These are phyloP conservation scores for Tephrocybe sp. DNA, from an alignment of 768 basidiomycete species.

Conservation along the genomic window DNA sequence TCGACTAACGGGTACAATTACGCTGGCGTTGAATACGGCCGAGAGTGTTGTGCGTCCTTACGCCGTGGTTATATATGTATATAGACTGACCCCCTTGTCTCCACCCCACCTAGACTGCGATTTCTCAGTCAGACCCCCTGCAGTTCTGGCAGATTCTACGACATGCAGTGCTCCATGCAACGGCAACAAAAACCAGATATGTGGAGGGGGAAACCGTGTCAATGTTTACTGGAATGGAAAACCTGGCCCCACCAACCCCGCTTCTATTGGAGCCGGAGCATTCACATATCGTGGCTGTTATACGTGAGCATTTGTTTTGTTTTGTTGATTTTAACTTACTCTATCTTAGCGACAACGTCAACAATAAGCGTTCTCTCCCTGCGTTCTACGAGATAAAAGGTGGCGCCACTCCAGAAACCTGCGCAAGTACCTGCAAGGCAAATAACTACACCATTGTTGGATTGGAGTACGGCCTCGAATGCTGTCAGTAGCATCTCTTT, in stretches of 20 bases:
- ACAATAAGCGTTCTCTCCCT: conserved; percentile 4
- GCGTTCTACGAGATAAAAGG: conserved; percentile 3
- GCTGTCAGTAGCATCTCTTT: not conserved
- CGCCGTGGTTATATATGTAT: not conserved
- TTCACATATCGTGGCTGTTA: conserved; percentile 13
- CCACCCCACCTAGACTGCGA: conserved; percentile 3
- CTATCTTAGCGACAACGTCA: conserved; percentile 2
- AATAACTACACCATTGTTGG: conserved; percentile 10
- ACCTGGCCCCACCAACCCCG: conserved; percentile 1
- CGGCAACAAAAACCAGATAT: conserved; percentile 5
- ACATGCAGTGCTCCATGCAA: conserved; percentile 2
- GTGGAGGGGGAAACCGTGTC: conserved; percentile 6
- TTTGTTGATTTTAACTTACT: too few species aligned
- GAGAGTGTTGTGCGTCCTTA: conserved; percentile 5
- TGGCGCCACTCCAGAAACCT: conserved; percentile 9
- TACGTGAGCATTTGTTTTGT: not conserved
- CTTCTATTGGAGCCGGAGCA: conserved; percentile 4
- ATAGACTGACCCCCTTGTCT: not conserved
- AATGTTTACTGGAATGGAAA: conserved; percentile 10
- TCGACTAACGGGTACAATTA: conserved; percentile 5
- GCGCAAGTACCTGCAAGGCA: conserved; percentile 7
- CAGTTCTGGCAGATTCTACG: not conserved
- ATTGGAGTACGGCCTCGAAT: conserved; percentile 10
- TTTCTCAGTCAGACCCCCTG: conserved; percentile 3
- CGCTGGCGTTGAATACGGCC: conserved; percentile 8